Conservation (phyloP, 352 stramenopile species). For the Thraustotheca clavata region DNA sequence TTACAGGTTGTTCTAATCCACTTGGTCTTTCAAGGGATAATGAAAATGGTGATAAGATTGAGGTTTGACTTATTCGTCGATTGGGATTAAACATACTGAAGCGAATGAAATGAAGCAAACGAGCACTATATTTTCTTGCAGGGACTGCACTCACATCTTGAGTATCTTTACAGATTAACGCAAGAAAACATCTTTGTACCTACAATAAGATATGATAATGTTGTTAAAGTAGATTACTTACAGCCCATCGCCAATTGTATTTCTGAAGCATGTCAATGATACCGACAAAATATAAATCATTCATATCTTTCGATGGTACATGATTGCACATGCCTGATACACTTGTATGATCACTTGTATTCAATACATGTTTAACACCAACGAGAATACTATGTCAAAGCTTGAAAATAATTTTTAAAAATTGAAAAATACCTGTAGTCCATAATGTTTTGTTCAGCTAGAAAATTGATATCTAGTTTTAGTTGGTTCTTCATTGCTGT, state of each 20-base stretch:
- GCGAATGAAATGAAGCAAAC: slow-evolving; percentile 63
- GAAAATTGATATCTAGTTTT: slow-evolving; percentile 73
- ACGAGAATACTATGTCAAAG: slow-evolving; percentile 47
- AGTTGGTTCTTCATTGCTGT: slow-evolving; percentile 48
- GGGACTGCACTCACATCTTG: slow-evolving; percentile 75
- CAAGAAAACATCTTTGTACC: slow-evolving; percentile 70
- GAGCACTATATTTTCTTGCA: slow-evolving; percentile 53
- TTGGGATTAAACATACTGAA: slow-evolving; percentile 20
- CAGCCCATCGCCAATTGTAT: slow-evolving; percentile 75
- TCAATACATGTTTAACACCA: slow-evolving; percentile 49
- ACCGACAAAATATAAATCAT: slow-evolving; percentile 70
- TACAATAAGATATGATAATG: slow-evolving; percentile 2
- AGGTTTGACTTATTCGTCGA: slow-evolving; percentile 4
- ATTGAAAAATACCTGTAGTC: slow-evolving; percentile 46
- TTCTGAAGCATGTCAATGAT: slow-evolving; percentile 83
- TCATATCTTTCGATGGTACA: slow-evolving; percentile 31
- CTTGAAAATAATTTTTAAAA: not conserved
- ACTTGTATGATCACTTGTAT: slow-evolving; percentile 25
- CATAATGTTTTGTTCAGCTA: slow-evolving; percentile 74
- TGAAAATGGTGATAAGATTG: not conserved
- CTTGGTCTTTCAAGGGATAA: not conserved
- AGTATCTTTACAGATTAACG: slow-evolving; percentile 70
- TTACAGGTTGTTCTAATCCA: not conserved
- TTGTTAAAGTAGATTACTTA: not conserved
- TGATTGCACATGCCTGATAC: not conserved